Conservation (phyloP, 2,329 filamentous ascomycete species). For the Helicocarpus griseus region DNA sequence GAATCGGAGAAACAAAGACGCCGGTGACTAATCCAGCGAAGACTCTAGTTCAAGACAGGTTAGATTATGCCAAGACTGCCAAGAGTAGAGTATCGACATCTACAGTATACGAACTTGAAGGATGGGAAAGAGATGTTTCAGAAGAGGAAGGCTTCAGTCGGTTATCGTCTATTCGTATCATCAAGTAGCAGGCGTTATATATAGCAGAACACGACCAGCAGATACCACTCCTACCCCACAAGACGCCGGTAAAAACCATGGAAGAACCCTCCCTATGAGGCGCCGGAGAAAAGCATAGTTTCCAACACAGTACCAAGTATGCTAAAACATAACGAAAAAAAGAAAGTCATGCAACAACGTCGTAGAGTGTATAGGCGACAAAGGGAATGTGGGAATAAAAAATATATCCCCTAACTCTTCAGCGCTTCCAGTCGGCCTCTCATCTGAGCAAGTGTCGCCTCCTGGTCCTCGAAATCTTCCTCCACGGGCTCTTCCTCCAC, state of each 20-base stretch:
- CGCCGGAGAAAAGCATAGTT: not conserved
- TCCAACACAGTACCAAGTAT: too few relatives aligned
- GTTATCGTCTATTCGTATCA: too few relatives aligned
- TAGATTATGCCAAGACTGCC: not conserved
- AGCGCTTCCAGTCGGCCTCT: conserved; percentile 79
- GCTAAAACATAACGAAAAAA: too few relatives aligned
- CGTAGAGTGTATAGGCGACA: not conserved
- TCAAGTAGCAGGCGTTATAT: too few relatives aligned
- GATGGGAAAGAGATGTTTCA: too few relatives aligned
- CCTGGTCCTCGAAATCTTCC: conserved; percentile 75
- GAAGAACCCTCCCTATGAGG: not conserved
- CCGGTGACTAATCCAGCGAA: not conserved
- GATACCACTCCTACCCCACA: too few relatives aligned
- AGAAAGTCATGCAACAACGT: not conserved
- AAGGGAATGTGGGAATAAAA: not conserved
- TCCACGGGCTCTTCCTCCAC: conserved; percentile 42
- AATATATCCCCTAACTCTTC: conserved; percentile 55
- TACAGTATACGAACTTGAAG: too few relatives aligned
- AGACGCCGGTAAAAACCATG: not conserved
- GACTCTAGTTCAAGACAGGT: not conserved
- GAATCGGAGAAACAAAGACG: not conserved
- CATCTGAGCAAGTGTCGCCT: conserved; percentile 92
- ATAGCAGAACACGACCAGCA: too few relatives aligned
- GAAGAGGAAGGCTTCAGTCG: too few relatives aligned
- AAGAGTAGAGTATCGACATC: too few relatives aligned